Evolutionary conservation across 129 eudicot species (phyloP), one percentile per base, ranked within the genome.

Genomic region (Pulicaria dysenterica): DNA sequence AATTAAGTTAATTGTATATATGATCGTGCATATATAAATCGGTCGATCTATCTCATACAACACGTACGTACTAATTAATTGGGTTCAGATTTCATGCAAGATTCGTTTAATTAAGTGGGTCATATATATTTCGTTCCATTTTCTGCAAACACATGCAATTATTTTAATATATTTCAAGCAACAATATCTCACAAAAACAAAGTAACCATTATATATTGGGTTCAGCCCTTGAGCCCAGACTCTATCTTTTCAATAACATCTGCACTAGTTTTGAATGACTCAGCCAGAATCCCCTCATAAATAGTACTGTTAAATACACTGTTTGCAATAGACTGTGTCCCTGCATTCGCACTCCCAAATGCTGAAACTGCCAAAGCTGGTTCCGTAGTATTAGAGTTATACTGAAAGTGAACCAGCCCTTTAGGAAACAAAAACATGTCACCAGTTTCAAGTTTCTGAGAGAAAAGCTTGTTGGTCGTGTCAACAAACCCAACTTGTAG

Each of bases 341-440:
- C 78, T 15, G 84, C 77, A 69, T 51, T 80, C 11, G 73, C 80
- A 6, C 84, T 80, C 40, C 84, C 84, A 75, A 80, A 80, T 34
- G 84, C 73, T 41, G 74, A 79, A 46, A 79, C 70, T 2, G 79
- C 83, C 58, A 79, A 57, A 15, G 83, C 83, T 0, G 79, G 75
- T 24, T 67, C 69, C 4, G 69, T 66, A 8, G 13, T 34, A 50
- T 79, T 74, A 15, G 47, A 12, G 40, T 80, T 80, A 44, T 51
- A 74, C 47, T 80, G 85, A 55, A 40, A 81, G 6, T 81, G 84
- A 62, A 80, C 84, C 55, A 80, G 81, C 55, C 84, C 84, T 48
- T 80, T 80, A 51, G 84, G 80, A 50, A 80, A 80, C 70, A 80
- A 72, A 60, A 80, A 74, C 61, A 80, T 67, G 46, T 79, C 83